Evolutionary conservation across 805 yeast genomes (phyloP).

Genomic region (Jamesozyma lodderae): DNA sequence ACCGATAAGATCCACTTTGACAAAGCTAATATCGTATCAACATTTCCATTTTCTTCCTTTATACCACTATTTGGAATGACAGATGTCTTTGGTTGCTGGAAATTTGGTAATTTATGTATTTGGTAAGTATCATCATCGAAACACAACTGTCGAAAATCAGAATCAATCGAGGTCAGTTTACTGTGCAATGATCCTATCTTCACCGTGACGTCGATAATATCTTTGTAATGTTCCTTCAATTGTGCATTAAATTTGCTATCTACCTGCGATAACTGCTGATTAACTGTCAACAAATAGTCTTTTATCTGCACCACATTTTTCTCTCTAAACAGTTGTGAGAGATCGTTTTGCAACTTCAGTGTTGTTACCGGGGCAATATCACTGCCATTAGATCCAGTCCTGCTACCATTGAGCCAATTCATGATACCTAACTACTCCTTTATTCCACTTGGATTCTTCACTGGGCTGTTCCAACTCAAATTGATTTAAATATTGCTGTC

Average conservation of each 20-base stretch:
- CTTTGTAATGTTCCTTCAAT: slow-evolving; percentile 18
- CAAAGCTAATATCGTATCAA: slow-evolving; percentile 9
- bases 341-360: slow-evolving; percentile 2
- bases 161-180: slow-evolving; percentile 15
- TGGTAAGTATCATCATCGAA: slow-evolving; percentile 22
- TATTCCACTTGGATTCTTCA: no score
- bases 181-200: slow-evolving; percentile 12
- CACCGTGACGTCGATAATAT: slow-evolving; percentile 21
- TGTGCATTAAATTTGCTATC: slow-evolving; percentile 14
- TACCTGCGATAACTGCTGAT: slow-evolving; percentile 5
- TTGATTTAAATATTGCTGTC: no score
- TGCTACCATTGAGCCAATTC: no score
- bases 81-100: slow-evolving; percentile 1
- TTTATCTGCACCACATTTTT: slow-evolving; percentile 11
- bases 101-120: slow-evolving; percentile 16
- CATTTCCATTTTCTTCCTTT: background rate
- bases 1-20: slow-evolving; percentile 23
- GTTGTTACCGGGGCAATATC: background rate
- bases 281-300: slow-evolving; percentile 7
- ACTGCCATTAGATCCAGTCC: no score
- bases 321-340: slow-evolving; percentile 9
- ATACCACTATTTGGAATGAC: background rate
- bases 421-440: no score
- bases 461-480: no score
- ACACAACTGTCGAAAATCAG: slow-evolving; percentile 23